These are phyloP conservation scores for Plasmodium yoelii DNA, from an alignment of 169 alveolate genomes.

Conservation along the genomic window DNA sequence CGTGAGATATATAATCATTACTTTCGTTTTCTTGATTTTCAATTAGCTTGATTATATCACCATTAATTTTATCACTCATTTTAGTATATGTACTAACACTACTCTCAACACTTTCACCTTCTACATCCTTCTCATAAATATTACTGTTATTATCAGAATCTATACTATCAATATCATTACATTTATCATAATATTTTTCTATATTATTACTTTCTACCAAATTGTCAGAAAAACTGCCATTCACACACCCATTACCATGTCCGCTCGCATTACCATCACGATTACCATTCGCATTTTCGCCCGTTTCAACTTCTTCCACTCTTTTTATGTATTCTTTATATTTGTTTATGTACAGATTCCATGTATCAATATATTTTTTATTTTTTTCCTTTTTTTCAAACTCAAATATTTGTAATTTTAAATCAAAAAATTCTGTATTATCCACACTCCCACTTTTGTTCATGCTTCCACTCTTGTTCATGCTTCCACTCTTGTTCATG, in stretches of 20 bases:
- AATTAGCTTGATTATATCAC: too few species aligned
- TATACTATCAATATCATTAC: neutral
- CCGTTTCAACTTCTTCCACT: constrained; percentile 2
- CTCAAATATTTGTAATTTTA: neutral
- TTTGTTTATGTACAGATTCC: neutral
- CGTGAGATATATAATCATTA: too few species aligned
- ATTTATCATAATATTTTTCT: neutral
- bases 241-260: too few species aligned
- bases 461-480: too few species aligned
- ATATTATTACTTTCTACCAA: too few species aligned
- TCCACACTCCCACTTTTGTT: neutral
- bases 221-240: too few species aligned
- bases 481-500: too few species aligned
- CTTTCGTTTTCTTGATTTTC: neutral
- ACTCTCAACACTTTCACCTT: neutral
- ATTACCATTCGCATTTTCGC: too few species aligned
- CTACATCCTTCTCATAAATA: neutral
- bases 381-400: constrained; percentile 33
- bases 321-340: constrained; percentile 10
- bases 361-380: constrained; percentile 13
- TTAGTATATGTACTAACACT: too few species aligned
- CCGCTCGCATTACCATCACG: too few species aligned
- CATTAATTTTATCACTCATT: neutral
- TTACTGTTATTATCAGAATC: neutral
- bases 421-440: neutral